These are phyloP conservation scores for Teratosphaeria gauchensis DNA, from an alignment of 2,329 filamentous ascomycete species.

Conservation along the genomic window DNA sequence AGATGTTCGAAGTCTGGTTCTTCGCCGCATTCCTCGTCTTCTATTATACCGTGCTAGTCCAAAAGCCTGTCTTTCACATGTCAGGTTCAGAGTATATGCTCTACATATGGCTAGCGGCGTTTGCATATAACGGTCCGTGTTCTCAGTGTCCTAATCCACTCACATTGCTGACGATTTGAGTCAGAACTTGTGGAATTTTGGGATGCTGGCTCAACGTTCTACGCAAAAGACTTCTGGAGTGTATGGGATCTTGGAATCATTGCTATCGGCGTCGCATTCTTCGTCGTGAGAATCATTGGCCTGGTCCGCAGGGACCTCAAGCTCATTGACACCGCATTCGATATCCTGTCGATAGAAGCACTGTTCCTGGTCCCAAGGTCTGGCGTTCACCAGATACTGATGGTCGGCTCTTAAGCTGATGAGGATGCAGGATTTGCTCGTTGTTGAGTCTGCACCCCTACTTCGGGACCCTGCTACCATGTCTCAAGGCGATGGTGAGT, in stretches of 20 bases:
- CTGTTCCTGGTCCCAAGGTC: slow-evolving; percentile 74
- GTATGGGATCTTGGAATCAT: slow-evolving; percentile 43
- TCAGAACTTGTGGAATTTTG: slow-evolving; percentile 60
- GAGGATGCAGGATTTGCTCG: slow-evolving; percentile 59
- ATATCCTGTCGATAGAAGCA: slow-evolving; percentile 80
- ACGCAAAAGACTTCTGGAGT: slow-evolving; percentile 75
- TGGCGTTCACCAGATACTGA: background rate
- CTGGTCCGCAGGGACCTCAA: slow-evolving; percentile 49
- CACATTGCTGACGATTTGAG: background rate
- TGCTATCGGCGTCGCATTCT: slow-evolving; percentile 45
- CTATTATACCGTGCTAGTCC: slow-evolving; percentile 79
- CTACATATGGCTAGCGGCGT: slow-evolving; percentile 79
- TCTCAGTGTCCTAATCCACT: background rate
- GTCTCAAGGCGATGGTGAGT: slow-evolving; percentile 76
- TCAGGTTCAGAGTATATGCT: slow-evolving; percentile 61
- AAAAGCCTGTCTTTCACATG: slow-evolving; percentile 55
- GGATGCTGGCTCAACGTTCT: slow-evolving; percentile 80
- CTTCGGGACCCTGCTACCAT: slow-evolving; percentile 82
- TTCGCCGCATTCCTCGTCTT: slow-evolving; percentile 66
- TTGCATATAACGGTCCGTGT: slow-evolving; percentile 65
- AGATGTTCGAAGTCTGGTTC: slow-evolving; percentile 74
- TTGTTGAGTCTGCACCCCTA: slow-evolving; percentile 80
- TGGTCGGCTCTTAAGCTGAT: background rate
- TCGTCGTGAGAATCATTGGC: slow-evolving; percentile 57
- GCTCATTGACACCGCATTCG: slow-evolving; percentile 72